phyloP scores from a whole-genome alignment of 805 yeast species.

The Maudiozyma saulgeensis region DNA sequence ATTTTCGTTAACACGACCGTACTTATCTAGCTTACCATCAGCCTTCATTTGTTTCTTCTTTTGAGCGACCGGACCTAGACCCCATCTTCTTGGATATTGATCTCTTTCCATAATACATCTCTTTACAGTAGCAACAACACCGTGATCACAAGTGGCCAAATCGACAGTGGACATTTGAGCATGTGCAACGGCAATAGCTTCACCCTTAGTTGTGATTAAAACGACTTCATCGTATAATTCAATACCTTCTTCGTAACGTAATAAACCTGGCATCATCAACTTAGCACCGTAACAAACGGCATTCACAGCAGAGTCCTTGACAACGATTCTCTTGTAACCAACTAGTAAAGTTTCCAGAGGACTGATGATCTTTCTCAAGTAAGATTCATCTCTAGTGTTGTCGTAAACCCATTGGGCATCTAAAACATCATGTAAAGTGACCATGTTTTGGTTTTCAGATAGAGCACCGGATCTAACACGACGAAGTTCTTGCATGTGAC shows the following conservation, averaged over 20 bases:
- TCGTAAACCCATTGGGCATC: constrained; percentile 98
- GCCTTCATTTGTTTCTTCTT: constrained; percentile 97
- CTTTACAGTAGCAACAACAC: constrained; percentile 96
- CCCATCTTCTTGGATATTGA: constrained; percentile 99
- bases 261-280: constrained; percentile 95
- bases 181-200: constrained; percentile 95
- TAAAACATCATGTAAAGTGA: constrained; percentile 91
- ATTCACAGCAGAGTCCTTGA: constrained; percentile 89
- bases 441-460: constrained; percentile 81
- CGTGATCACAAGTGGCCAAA: constrained; percentile 93
- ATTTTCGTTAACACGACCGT: constrained; percentile 84
- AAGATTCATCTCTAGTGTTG: constrained; percentile 93
- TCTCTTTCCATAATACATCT: constrained; percentile 99
- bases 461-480: constrained; percentile 98
- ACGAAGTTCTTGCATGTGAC: constrained; percentile 99
- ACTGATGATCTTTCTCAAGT: constrained; percentile 84
- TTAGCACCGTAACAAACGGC: constrained; percentile 99
- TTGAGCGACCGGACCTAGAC: constrained; percentile 95
- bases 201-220: constrained; percentile 97
- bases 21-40: constrained; percentile 94
- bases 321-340: constrained; percentile 95
- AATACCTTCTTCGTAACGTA: constrained; percentile 95
- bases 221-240: constrained; percentile 97
- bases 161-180: constrained; percentile 99
- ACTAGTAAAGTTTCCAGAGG: constrained; percentile 90